These are phyloP conservation scores for Penicillium manginii DNA, from an alignment of 495 filamentous ascomycete genomes.

Conservation along the genomic window DNA sequence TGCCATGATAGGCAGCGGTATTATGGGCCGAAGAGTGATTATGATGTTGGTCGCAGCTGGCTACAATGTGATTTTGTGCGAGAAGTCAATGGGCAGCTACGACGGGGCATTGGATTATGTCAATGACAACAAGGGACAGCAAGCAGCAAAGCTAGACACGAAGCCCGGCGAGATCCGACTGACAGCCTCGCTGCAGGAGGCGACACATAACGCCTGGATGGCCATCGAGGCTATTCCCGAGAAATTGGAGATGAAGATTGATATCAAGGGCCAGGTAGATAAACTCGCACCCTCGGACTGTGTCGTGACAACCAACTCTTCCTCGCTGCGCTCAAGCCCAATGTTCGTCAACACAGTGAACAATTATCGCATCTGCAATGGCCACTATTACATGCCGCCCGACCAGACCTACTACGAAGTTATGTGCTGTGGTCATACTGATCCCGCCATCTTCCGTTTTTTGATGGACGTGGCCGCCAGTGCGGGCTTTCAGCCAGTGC, in stretches of 20 bases:
- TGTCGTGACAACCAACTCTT: slow-evolving; percentile 28
- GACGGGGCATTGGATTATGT: slow-evolving; percentile 36
- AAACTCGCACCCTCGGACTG: slow-evolving; percentile 20
- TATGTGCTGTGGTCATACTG: slow-evolving; percentile 53
- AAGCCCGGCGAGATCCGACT: slow-evolving; percentile 27
- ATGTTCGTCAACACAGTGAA: slow-evolving; percentile 32
- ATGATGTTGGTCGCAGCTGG: slow-evolving; percentile 38
- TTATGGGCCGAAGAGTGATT: slow-evolving; percentile 44
- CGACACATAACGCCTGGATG: slow-evolving; percentile 47
- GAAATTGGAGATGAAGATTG: slow-evolving; percentile 24
- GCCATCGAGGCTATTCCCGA: slow-evolving; percentile 27
- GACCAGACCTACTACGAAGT: slow-evolving; percentile 46
- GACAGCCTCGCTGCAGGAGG: slow-evolving; percentile 37
- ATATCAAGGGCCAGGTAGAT: slow-evolving; percentile 19
- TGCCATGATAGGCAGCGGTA: slow-evolving; percentile 43
- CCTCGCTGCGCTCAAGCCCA: slow-evolving; percentile 23
- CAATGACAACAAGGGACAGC: slow-evolving; percentile 30
- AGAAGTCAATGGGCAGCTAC: slow-evolving; percentile 28
- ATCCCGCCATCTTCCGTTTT: slow-evolving; percentile 46
- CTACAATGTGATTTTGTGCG: slow-evolving; percentile 37
- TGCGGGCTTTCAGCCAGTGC: slow-evolving; percentile 46
- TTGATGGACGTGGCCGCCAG: slow-evolving; percentile 39
- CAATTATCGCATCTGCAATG: slow-evolving; percentile 42
- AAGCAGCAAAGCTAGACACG: slow-evolving; percentile 35
- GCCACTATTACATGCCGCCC: slow-evolving; percentile 55